phyloP scores from a whole-genome alignment of 1,284 basidiomycete species.

The Microbotryomycetes sp. region DNA sequence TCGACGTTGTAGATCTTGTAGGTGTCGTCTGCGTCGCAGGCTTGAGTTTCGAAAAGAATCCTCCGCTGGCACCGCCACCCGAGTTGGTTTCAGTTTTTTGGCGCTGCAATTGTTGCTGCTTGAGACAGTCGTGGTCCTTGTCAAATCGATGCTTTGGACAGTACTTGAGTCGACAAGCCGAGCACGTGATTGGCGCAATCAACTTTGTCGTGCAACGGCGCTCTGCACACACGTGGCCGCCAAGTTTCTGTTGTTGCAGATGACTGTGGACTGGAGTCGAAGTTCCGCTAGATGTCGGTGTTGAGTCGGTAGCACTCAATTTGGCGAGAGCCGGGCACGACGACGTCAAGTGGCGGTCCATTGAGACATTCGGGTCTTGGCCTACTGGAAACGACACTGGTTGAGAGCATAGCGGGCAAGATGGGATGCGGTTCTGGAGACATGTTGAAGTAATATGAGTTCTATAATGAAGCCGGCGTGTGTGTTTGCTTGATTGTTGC shows the following conservation, averaged over 20 bases:
- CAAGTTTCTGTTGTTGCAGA: slow-evolving; percentile 5
- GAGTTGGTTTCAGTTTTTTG: neutral
- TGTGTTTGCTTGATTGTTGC: neutral
- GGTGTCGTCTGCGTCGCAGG: neutral
- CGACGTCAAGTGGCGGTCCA: slow-evolving; percentile 21
- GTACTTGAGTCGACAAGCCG: slow-evolving; percentile 13
- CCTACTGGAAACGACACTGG: neutral
- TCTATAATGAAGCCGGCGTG: neutral
- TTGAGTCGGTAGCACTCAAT: neutral
- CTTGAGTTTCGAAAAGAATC: neutral
- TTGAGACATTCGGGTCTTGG: slow-evolving; percentile 21
- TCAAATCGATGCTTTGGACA: slow-evolving; percentile 28
- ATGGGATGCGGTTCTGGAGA: slow-evolving; percentile 23
- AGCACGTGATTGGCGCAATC: slow-evolving; percentile 29
- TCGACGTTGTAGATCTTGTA: neutral
- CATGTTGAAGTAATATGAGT: neutral
- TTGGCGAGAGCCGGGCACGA: slow-evolving; percentile 14
- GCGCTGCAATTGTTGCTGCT: neutral
- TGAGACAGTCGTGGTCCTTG: slow-evolving; percentile 23
- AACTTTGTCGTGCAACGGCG: slow-evolving; percentile 24
- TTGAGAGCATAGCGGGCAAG: slow-evolving; percentile 24
- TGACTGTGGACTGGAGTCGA: too few species aligned
- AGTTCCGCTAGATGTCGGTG: neutral
- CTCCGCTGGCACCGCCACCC: neutral
- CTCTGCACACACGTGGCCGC: neutral